phyloP scores from a whole-genome alignment of 805 yeast species.

The Pachysolen tannophilus region DNA sequence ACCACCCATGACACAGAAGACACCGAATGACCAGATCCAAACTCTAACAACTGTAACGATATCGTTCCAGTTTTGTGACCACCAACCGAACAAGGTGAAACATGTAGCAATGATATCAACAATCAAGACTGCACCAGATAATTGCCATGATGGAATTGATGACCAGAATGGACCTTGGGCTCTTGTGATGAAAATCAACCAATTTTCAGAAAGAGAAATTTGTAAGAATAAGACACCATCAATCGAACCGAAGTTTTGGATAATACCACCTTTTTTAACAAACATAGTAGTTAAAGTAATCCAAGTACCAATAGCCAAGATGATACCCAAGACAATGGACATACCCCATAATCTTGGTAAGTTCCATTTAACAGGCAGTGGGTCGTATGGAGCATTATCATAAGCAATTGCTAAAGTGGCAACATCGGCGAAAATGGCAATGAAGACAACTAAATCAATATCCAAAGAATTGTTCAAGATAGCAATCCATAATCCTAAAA shows the following conservation, averaged over 20 bases:
- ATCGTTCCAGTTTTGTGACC: conserved; percentile 97
- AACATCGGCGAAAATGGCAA: conserved; percentile 96
- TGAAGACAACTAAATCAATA: conserved; percentile 89
- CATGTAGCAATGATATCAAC: conserved; percentile 90
- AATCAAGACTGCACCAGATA: conserved; percentile 84
- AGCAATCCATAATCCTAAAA: conserved; percentile 96
- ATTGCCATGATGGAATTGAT: conserved; percentile 92
- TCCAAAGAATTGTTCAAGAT: conserved; percentile 79
- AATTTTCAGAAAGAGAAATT: conserved; percentile 91
- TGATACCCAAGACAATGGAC: conserved; percentile 79
- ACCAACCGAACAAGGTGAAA: conserved; percentile 94
- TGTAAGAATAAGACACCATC: conserved; percentile 93
- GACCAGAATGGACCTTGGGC: conserved; percentile 99
- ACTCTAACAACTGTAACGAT: conserved; percentile 90
- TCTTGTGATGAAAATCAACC: conserved; percentile 95
- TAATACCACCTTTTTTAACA: conserved; percentile 84
- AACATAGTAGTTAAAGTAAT: conserved; percentile 92
- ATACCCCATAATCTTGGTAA: conserved; percentile 95
- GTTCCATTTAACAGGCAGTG: conserved; percentile 94
- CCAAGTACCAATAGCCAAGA: conserved; percentile 91
- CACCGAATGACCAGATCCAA: conserved; percentile 95
- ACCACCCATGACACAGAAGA: conserved; percentile 95
- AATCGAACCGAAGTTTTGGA: conserved; percentile 91
- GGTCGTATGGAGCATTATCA: conserved; percentile 94
- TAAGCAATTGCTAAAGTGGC: conserved; percentile 96